A percentile compares a stretch with the other conserved stretches of the same genome.
phyloP scores from a whole-genome alignment of 495 filamentous ascomycete species.

The Echria macrotheca region DNA sequence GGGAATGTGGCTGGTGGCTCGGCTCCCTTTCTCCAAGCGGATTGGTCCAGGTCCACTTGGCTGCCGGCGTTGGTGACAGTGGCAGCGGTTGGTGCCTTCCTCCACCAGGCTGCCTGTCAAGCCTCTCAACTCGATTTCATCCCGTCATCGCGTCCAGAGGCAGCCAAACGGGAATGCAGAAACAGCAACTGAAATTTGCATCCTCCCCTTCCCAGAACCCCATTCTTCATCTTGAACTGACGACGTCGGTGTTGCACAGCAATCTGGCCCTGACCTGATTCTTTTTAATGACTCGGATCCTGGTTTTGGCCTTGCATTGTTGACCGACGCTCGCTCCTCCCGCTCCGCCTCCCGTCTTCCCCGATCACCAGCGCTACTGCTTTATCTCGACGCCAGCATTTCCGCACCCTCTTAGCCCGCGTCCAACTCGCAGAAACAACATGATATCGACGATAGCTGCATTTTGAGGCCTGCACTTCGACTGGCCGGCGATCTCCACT shows the following conservation, averaged over 20 bases:
- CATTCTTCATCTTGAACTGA: too few relatives aligned
- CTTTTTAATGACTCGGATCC: constrained; percentile 12
- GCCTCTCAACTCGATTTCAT: too few relatives aligned
- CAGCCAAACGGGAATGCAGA: too few relatives aligned
- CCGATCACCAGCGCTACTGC: neutral
- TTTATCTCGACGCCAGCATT: constrained; percentile 4
- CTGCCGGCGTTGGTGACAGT: neutral
- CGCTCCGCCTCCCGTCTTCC: constrained; percentile 1
- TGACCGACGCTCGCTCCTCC: constrained; percentile 17
- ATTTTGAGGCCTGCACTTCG: constrained; percentile 6
- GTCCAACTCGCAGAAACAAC: constrained; percentile 7
- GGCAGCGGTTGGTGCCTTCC: neutral
- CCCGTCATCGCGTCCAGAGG: neutral
- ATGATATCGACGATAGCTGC: constrained; percentile 12
- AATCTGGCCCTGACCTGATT: constrained; percentile 8
- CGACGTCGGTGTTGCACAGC: too few relatives aligned
- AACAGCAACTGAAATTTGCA: too few relatives aligned
- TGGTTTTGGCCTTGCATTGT: constrained; percentile 13
- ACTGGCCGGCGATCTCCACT: constrained; percentile 4
- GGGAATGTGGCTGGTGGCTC: neutral
- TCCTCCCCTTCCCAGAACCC: too few relatives aligned
- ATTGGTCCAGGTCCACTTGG: neutral
- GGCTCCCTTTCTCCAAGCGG: neutral
- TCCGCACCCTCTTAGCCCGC: neutral
- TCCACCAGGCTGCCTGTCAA: neutral